Evolutionary conservation across 2,329 filamentous ascomycete species (phyloP), one percentile per base, ranked within the genome.

Genomic region (Hansfordia pulvinata): DNA sequence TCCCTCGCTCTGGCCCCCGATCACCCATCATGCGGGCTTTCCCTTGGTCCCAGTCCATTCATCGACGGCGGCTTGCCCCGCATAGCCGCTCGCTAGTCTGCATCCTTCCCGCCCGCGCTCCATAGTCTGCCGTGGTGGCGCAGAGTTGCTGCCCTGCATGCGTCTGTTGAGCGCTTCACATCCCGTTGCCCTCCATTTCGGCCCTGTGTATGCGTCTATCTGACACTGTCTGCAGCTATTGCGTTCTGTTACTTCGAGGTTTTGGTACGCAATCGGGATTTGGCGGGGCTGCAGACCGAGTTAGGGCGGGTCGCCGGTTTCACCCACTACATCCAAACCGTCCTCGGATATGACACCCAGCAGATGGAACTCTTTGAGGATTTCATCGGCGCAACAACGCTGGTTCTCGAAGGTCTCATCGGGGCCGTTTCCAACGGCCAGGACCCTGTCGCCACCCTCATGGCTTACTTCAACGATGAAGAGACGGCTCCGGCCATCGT

Each of bases 171-270:
- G n/a, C n/a, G n/a, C n/a, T n/a, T n/a, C n/a, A n/a, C n/a, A n/a
- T n/a, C n/a, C n/a, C n/a, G n/a, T n/a, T n/a, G n/a, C n/a, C n/a
- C n/a, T n/a, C n/a, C n/a, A n/a, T n/a, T n/a, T n/a, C n/a, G n/a
- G n/a, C n/a, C n/a, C n/a, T n/a, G n/a, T n/a, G n/a, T n/a, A n/a
- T n/a, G n/a, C n/a, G n/a, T n/a, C n/a, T n/a, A n/a, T n/a, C n/a
- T n/a, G n/a, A n/a, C n/a, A n/a, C n/a, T n/a, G n/a, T n/a, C n/a
- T n/a, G 19, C 50, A 96, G 90, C 88, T 27, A 80, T 93, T 47
- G 85, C 77, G 14, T 98, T 93, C 52, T 76, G 76, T 37, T 96
- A 94, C 53, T 93, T 92, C 47, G 90, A 98, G 54, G 77, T 74
- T 23, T 64, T 96, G 29, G 62, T 88, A 41, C 69, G 72, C 36